Evolutionary conservation across 352 stramenopile species (phyloP).

Genomic region (Globisporangium mamillatum): DNA sequence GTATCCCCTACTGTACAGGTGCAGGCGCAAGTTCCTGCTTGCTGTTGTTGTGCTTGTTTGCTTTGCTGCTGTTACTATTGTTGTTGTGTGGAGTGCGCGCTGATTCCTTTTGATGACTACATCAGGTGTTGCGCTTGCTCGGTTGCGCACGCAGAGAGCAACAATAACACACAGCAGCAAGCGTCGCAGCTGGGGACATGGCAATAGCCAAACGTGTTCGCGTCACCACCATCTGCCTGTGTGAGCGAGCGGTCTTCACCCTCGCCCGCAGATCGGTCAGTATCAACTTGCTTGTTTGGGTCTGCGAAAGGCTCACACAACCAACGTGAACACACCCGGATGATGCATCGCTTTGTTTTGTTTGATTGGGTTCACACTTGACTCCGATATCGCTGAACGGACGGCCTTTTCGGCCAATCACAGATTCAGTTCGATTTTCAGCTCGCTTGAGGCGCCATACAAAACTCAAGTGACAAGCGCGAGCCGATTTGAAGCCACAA

Average conservation of each 20-base stretch:
- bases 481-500: slow-evolving; percentile 10
- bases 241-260: neutral
- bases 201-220: neutral
- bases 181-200: neutral
- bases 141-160: slow-evolving; percentile 3
- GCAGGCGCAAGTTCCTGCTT: neutral
- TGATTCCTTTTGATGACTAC: neutral
- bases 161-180: neutral
- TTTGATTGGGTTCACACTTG: slow-evolving; percentile 6
- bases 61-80: neutral
- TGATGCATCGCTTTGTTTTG: neutral
- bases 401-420: slow-evolving; percentile 4
- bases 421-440: slow-evolving; percentile 3
- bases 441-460: neutral
- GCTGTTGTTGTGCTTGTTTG: neutral
- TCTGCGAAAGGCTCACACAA: neutral
- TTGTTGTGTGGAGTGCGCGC: neutral
- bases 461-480: neutral
- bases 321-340: neutral
- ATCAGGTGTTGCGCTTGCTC: neutral
- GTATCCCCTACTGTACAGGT: neutral
- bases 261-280: neutral
- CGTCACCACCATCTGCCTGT: neutral
- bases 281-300: neutral
- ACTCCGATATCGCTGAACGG: slow-evolving; percentile 4